phyloP scores from a whole-genome alignment of 805 yeast species.

The Candida adriatica region DNA sequence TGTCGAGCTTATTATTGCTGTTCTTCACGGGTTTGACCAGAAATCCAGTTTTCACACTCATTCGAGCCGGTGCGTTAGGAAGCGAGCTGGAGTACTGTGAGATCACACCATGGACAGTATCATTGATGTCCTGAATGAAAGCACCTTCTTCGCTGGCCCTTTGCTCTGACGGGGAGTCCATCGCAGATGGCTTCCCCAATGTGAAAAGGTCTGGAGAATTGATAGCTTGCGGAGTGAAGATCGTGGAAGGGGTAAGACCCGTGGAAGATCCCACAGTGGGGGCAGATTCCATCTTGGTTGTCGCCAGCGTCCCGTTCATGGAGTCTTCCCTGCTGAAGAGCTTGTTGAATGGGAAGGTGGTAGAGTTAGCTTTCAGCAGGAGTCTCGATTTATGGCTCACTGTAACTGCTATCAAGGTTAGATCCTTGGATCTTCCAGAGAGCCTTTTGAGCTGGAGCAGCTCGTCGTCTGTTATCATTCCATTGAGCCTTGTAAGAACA shows the following conservation, averaged over 20 bases:
- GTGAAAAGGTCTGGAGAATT: slow-evolving; percentile 24
- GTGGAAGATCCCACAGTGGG: slow-evolving; percentile 24
- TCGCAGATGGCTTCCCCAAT: slow-evolving; percentile 5
- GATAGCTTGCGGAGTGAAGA: slow-evolving; percentile 22
- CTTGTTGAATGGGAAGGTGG: slow-evolving; percentile 28
- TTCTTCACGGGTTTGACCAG: slow-evolving; percentile 36
- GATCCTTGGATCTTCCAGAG: slow-evolving; percentile 46
- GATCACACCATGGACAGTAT: slow-evolving; percentile 49
- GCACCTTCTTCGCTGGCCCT: slow-evolving; percentile 13
- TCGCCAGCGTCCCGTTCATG: slow-evolving; percentile 5
- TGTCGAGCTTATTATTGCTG: slow-evolving; percentile 24
- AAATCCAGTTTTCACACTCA: slow-evolving; percentile 68
- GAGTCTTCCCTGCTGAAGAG: slow-evolving; percentile 23
- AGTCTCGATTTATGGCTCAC: slow-evolving; percentile 54
- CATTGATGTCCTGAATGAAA: slow-evolving; percentile 39
- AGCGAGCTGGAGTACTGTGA: slow-evolving; percentile 58
- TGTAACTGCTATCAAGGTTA: slow-evolving; percentile 63
- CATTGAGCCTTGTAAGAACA: slow-evolving; percentile 63
- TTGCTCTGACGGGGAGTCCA: slow-evolving; percentile 17
- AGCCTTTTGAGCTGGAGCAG: slow-evolving; percentile 71
- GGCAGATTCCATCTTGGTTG: slow-evolving; percentile 12
- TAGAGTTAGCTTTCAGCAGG: slow-evolving; percentile 26
- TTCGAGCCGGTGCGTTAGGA: slow-evolving; percentile 61
- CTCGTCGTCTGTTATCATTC: slow-evolving; percentile 77
- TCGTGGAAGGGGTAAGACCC: slow-evolving; percentile 22